Evolutionary conservation across 2,329 filamentous ascomycete species (phyloP), one percentile per base, ranked within the genome.

Genomic region (Xylariales sp.): DNA sequence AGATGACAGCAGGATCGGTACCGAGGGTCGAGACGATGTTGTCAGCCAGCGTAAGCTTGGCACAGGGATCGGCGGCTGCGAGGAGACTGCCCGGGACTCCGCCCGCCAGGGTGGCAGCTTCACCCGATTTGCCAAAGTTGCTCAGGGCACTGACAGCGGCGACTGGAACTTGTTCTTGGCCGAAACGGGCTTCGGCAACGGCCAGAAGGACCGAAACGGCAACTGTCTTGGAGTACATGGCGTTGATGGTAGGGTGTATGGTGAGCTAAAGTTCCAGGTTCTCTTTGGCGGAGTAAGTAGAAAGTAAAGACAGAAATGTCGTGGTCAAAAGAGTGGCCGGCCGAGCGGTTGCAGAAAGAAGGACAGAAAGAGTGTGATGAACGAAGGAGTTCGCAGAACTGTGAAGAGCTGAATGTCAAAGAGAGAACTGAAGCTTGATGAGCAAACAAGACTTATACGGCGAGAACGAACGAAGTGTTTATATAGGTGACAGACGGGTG

Each of bases 41-140:
- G 55, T 86, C 82, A 47, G 80, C 82, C 33, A 80, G 76, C 16
- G 62, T 61, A 50, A 86, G 78, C 72, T 82, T 85, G 48, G 66
- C 78, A 52, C 83, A 87, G 25, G 83, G 76, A 60, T 81, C 78
- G 46, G 82, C 76, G 31, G 69, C 81, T 19, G 72, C 82, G 15
- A 86, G 70, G 7, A 87, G 73, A 43, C 79, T 74, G 25, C 74
- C 68, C 34, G 83, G 76, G 21, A 81, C 75, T 12, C 65, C 65
- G 40, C 82, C 82, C 31, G 79, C 76, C 43, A 86, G 74, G 32
- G 80, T 84, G 28, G 71, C 72, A 35, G 82, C 81, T 48, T 72
- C 71, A 31, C 82, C 82, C 2, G 80, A 66, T 29, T 64, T 60
- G 39, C 81, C 81, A 42, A 75, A 73, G 51, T 67, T 65, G 41